These are phyloP conservation scores for Gigaspora rosea DNA, from an alignment of 192 early-diverging fungal species.

Conservation along the genomic window DNA sequence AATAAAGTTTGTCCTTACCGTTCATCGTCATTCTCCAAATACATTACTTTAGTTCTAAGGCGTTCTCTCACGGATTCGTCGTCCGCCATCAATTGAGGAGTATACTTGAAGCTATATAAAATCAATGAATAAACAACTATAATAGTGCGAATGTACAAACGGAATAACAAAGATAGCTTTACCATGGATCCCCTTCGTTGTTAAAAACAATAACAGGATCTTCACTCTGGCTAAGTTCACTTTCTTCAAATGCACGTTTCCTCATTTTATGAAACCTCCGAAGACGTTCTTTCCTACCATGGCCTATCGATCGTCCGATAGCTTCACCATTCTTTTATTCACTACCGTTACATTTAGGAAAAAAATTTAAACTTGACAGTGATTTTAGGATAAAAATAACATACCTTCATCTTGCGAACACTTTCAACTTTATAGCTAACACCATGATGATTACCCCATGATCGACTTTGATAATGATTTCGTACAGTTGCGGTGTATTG, in stretches of 20 bases:
- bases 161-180: background rate
- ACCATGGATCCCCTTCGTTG: slow-evolving; percentile 61
- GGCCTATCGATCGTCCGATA: slow-evolving; percentile 34
- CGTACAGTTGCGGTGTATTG: slow-evolving; percentile 68
- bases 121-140: slow-evolving; percentile 1
- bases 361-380: background rate
- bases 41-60: slow-evolving; percentile 41
- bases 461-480: slow-evolving; percentile 56
- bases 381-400: background rate
- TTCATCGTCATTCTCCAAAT: slow-evolving; percentile 49
- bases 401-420: slow-evolving; percentile 53
- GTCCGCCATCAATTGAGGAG: slow-evolving; percentile 50
- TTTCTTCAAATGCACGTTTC: slow-evolving; percentile 39
- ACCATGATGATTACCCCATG: slow-evolving; percentile 77
- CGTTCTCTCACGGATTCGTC: slow-evolving; percentile 39
- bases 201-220: slow-evolving; percentile 54
- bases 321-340: slow-evolving; percentile 23
- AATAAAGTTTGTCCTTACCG: slow-evolving; percentile 24
- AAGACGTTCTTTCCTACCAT: slow-evolving; percentile 45
- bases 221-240: slow-evolving; percentile 39
- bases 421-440: slow-evolving; percentile 67
- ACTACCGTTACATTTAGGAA: background rate
- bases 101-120: slow-evolving; percentile 55
- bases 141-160: background rate
- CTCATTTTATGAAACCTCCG: slow-evolving; percentile 39